Percentiles rank a stretch among this genome's conserved stretches.
phyloP scores from a whole-genome alignment of 345 rosid genomes.

The Hypericum perforatum region DNA sequence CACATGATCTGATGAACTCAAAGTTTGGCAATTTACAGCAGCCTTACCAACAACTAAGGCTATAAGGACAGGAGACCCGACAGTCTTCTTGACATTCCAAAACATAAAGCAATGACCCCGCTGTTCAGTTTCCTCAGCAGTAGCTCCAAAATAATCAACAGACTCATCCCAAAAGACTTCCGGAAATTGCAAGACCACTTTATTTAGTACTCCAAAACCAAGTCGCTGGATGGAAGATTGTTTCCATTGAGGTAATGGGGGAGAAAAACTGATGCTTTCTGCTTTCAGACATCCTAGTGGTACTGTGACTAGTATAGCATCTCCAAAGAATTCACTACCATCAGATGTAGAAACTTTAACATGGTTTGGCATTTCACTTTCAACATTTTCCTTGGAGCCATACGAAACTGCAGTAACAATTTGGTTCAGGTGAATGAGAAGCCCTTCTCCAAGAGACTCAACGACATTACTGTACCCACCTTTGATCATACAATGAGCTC shows the following conservation, averaged over 20 bases:
- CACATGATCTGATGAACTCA: slow-evolving; percentile 69
- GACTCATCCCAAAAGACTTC: slow-evolving; percentile 96
- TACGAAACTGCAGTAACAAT: slow-evolving; percentile 71
- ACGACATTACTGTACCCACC: slow-evolving; percentile 90
- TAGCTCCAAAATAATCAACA: slow-evolving; percentile 96
- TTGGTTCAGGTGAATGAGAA: slow-evolving; percentile 48
- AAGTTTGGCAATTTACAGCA: slow-evolving; percentile 62
- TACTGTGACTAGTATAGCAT: slow-evolving; percentile 86
- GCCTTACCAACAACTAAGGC: slow-evolving; percentile 98
- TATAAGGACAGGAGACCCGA: slow-evolving; percentile 96
- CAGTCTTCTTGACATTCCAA: slow-evolving; percentile 95
- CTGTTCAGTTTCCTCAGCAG: slow-evolving; percentile 79
- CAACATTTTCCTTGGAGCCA: slow-evolving; percentile 33
- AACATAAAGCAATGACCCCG: slow-evolving; percentile 99
- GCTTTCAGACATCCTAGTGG: slow-evolving; percentile 99
- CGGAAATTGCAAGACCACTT: slow-evolving; percentile 82
- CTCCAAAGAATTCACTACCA: slow-evolving; percentile 75
- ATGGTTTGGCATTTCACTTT: slow-evolving; percentile 19
- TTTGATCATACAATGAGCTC: slow-evolving; percentile 98
- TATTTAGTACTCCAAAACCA: slow-evolving; percentile 98
- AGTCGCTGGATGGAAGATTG: slow-evolving; percentile 76
- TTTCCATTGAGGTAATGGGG: slow-evolving; percentile 92
- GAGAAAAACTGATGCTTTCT: slow-evolving; percentile 70
- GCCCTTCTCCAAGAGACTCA: slow-evolving; percentile 83
- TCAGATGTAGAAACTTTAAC: slow-evolving; percentile 71